Evolutionary conservation across 2,329 filamentous ascomycete species (phyloP), one percentile per base, ranked within the genome.

Genomic region (Fusarium torulosum): DNA sequence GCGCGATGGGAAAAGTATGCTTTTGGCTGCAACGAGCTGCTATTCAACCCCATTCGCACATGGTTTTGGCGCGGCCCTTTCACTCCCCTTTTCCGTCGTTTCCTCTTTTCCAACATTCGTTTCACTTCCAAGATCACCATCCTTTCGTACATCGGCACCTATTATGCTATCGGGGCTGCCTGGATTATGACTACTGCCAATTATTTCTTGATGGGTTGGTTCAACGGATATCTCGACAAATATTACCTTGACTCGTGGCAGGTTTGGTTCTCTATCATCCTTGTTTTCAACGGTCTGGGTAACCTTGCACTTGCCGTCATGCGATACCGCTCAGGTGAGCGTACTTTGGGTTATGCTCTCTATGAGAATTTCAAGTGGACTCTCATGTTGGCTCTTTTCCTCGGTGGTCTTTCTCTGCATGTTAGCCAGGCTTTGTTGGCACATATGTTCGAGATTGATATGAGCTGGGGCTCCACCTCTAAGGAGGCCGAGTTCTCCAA

Each of bases 1-100:
- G 90, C 91, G 3, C 90, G 92, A 58, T 95, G 92, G 92, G 92
- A 95, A 75, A 95, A 95, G 79, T 94, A 94, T 75, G 92, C 92
- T 4, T 94, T 93, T 72, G 91, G 92, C 37, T 94, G 92, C 79
- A 92, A 91, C 76, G 92, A 94, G 80, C 83, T 95, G 58, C 84
- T 95, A 58, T 95, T 96, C 82, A 86, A 95, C 75, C 92, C 92
- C 4, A 82, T 95, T 62, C 85, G 86, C 62, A 88, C 88, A 70
- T 95, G 92, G 92, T 77, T 88, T 43, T 88, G 84, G 75, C 86
- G 84, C 17, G 92, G 92, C 0, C 92, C 92, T 27, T 92, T 95
- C 76, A 95, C 92, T 6, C 89, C 90, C 21, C 85, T 95, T 6
- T 95, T 95, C 85, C 85, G 89, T 63, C 84, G 81, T 56, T 95